phyloP scores from a whole-genome alignment of 306 rosid species.

The Trichosanthes truncata region DNA sequence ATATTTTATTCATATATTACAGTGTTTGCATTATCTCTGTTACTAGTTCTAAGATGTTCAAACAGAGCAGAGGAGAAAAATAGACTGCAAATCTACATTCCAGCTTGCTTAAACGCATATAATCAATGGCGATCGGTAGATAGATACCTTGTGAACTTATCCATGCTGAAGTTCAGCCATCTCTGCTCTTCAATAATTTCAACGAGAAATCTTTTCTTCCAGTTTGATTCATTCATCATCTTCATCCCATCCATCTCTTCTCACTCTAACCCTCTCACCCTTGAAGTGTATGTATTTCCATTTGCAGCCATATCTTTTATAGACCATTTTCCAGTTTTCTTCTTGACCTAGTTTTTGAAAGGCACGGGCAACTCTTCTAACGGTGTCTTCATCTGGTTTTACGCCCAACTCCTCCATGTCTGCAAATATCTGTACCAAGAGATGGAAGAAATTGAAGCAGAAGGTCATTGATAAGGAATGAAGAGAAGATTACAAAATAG shows the following conservation, averaged over 20 bases:
- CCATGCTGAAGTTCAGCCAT: not conserved
- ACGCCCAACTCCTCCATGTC: conserved; percentile 84
- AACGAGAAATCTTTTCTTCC: not conserved
- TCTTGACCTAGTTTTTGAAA: conserved; percentile 54
- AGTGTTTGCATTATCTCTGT: not conserved
- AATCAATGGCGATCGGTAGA: not conserved
- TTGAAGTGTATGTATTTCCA: conserved; percentile 84
- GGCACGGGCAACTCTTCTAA: conserved; percentile 52
- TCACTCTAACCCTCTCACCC: conserved; percentile 71
- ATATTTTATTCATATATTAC: not conserved
- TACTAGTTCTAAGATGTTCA: not conserved
- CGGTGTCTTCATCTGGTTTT: conserved; percentile 84
- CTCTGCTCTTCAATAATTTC: not conserved
- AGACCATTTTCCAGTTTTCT: conserved; percentile 45
- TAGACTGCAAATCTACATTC: not conserved
- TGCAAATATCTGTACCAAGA: conserved; percentile 53
- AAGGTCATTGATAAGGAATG: not conserved
- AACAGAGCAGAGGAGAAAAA: not conserved
- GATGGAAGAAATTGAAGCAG: not conserved
- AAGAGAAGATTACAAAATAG: not conserved
- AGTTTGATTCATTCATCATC: conserved; percentile 15
- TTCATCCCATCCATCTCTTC: conserved; percentile 31
- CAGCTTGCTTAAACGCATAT: not conserved
- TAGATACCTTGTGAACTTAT: not conserved
- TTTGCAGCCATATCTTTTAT: conserved; percentile 51